Evolutionary conservation across 352 stramenopile species (phyloP), one percentile per base, ranked within the genome.

Genomic region (Phytophthora citrophthora): DNA sequence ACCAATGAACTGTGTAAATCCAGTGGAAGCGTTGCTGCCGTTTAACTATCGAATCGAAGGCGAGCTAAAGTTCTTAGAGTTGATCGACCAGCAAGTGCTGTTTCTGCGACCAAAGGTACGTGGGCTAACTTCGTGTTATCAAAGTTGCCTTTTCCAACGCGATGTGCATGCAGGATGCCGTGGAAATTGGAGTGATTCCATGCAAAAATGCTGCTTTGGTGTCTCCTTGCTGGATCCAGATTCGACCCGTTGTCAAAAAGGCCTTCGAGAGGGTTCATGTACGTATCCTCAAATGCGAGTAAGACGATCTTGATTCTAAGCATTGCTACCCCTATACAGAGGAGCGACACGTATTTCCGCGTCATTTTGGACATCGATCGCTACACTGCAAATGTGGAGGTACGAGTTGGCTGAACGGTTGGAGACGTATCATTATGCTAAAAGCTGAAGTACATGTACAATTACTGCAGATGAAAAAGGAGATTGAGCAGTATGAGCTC

Each of bases 131-230:
- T 29, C 24, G 58, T 5, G 0, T 40, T 4, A 52, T 34, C 2
- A 26, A 43, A 39, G 32, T 59, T 3, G 20, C 38, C 1, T 2
- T 38, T 43, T 54, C 18, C 13, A 9, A 61, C 54, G 47, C 20
- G 5, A 32, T 54, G 32, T 44, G 5, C 31, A 26, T 46, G 23
- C 41, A 90, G 82, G 76, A 67, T 44, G 73, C 61, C n/a, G 70
- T 94, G 16, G 85, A 91, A 54, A 91, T 94, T 54, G 70, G 81
- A 15, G 83, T 94, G 10, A 63, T 92, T 23, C 83, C 85, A 15
- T 91, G 83, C 43, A 65, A 81, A 10, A 63, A 72, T 18, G 68
- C 71, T 6, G 67, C 68, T 8, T 64, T 92, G 11, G 67, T 94
- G 5, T 76, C 75, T 32, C 75, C 83, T 36, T 91, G 85, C 48